Base-by-base conservation (phyloP, 306 rosid species). In the Rosa chinensis region DNA sequence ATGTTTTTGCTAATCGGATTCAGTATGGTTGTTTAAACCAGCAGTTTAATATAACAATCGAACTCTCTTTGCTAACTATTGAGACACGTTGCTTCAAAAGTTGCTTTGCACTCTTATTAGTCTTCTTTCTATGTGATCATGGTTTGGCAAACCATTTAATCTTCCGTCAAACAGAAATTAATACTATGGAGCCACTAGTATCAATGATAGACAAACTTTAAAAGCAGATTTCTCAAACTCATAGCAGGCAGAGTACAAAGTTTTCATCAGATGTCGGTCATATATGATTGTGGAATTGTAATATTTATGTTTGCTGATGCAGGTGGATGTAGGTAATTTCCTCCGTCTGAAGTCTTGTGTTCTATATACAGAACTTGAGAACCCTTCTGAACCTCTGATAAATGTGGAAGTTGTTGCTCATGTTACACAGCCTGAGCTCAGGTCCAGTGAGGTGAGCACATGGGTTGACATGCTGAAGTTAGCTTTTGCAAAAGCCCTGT, bases 281-380 rank as follows among this genome's bases (percentile, higher is more conserved):
- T 2, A 14, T 12, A 35, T 4, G 28, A 64, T 43, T 14, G 55
- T 20, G 37, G 37, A 16, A 53, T 21, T 37, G 59, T 56, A 56
- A 56, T 56, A n/a, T 1, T 20, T 20, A 8, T 56, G 20, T 47
- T 72, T 80, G 71, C 37, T 80, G 82, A 71, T 87, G 86, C 88
- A 93, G 98, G 98, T 93, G 77, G 98, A 93, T 62, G 93, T 93
- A 79, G 98, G 98, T 73, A 88, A 90, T 77, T 93, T 86, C 82
- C 98, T 93, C 67, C 93, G 98, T 67, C 81, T 93, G 82, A 93
- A 91, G 81, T 88, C 97, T 14, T 91, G 94, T 82, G 92, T 93
- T 77, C 87, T 91, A 74, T 91, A 87, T 88, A 93, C 98, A 7
- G 91, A 93, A 81, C 92, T 82, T 75, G 90, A 87, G 64, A 85